phyloP scores from a whole-genome alignment of 1,139 yeast species.

The Geotrichum europaeum region DNA sequence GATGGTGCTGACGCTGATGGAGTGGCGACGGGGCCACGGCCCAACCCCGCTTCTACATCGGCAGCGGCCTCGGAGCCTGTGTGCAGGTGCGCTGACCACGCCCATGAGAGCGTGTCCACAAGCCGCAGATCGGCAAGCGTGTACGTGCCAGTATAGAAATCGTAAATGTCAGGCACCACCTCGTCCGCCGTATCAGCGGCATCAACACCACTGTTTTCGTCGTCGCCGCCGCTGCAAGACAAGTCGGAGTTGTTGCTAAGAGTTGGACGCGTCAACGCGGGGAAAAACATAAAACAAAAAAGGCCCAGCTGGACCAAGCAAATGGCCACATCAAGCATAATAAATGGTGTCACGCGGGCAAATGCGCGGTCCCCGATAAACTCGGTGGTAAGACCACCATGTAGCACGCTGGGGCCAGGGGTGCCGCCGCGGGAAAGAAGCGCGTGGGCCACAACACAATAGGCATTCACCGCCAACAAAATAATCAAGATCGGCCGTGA shows the following conservation, averaged over 20 bases:
- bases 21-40: not conserved
- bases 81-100: not conserved
- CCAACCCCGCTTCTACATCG: not conserved
- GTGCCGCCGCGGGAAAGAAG: not conserved
- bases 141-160: not conserved
- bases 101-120: not conserved
- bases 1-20: not conserved
- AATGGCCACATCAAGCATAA: conserved; percentile 25
- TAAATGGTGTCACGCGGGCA: conserved; percentile 21
- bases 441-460: conserved; percentile 22
- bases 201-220: not conserved
- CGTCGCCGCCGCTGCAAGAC: not conserved
- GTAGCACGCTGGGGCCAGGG: conserved; percentile 25
- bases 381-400: conserved; percentile 35
- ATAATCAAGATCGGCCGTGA: conserved; percentile 23
- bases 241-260: not conserved
- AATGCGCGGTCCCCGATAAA: conserved; percentile 31
- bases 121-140: not conserved
- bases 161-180: not conserved
- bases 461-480: conserved; percentile 20
- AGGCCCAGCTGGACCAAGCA: conserved; percentile 24
- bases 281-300: conserved; percentile 23
- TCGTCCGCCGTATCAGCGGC: not conserved
- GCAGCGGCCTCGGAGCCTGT: not conserved
- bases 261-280: not conserved